Base-by-base conservation (phyloP, 306 rosid genomes). In the Crotalaria pallida region DNA sequence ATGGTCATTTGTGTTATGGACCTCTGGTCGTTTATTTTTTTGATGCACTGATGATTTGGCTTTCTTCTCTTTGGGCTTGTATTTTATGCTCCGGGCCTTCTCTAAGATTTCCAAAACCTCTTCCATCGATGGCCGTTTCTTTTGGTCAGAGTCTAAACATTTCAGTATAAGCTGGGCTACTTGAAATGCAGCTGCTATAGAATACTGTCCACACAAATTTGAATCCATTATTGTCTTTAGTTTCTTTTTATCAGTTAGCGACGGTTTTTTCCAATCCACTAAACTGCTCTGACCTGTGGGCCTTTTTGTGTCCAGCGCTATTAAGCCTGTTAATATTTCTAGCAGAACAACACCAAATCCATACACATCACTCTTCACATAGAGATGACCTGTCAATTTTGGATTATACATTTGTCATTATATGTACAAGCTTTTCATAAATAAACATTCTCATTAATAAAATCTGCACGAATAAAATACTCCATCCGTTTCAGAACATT, bases 301-400 rank as follows among this genome's bases (percentile, higher is more conserved):
- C 44, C 86, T 56, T 26, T 71, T 77, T 4, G 19, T 2, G 84
- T 91, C 99, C 2, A 87, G 16, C 0, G 92, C 97, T 1, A 48
- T 70, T 0, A 69, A 36, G 0, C 99, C 99, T 0, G 96, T 88
- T 17, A 94, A 9, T 18, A 94, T 38, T 62, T 94, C 99, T 5
- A 94, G 81, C 23, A 94, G 80, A 12, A 95, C 97, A 1, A 95
- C 96, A 1, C 97, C 96, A 12, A 95, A 95, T 15, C 99, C 99
- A 3, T 80, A 91, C 18, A 95, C 99, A 15, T 95, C 99, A 5
- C 99, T 95, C 31, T 76, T 95, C 45, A 91, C 73, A 18, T 95
- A 89, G 2, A 95, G 75, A 78, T 91, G 97, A 0, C 97, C 99
- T 94, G 84, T 74, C 18, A 19, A 36, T 49, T 23, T 17, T 38